These are phyloP conservation scores for Cyberlindnera subsufficiens DNA, from an alignment of 805 yeast genomes.

Conservation along the genomic window DNA sequence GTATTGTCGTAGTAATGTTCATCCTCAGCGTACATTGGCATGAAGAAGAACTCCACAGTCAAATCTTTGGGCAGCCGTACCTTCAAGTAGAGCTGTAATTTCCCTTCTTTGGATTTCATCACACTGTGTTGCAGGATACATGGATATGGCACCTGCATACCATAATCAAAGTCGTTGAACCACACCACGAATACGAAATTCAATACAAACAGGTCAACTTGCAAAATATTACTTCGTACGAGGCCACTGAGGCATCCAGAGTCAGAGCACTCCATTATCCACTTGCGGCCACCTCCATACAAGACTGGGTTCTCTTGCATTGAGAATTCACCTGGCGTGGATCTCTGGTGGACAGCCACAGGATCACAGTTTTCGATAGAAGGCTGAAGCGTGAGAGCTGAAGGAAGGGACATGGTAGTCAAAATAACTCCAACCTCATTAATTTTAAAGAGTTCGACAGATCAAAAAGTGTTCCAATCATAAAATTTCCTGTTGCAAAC, in stretches of 20 bases:
- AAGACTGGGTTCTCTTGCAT: constrained; percentile 26
- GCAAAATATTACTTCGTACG: constrained; percentile 9
- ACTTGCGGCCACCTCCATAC: constrained; percentile 37
- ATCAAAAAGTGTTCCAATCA: too few relatives aligned
- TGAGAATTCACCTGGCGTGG: constrained; percentile 16
- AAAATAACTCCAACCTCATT: neutral
- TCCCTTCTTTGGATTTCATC: constrained; percentile 2
- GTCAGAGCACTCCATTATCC: constrained; percentile 16
- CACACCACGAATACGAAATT: constrained; percentile 32
- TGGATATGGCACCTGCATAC: constrained; percentile 31
- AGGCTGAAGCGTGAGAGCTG: neutral
- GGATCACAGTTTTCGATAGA: constrained; percentile 29
- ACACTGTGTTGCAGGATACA: constrained; percentile 4
- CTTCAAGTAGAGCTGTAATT: constrained; percentile 12
- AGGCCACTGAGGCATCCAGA: constrained; percentile 8
- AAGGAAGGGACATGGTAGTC: neutral
- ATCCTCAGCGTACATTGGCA: constrained; percentile 29
- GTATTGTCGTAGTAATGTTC: constrained; percentile 30
- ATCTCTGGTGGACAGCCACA: constrained; percentile 7
- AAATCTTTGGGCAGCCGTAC: constrained; percentile 1
- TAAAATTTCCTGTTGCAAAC: too few relatives aligned
- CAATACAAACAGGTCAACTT: constrained; percentile 32
- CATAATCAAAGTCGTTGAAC: constrained; percentile 30
- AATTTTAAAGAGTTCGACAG: too few relatives aligned
- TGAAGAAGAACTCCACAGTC: constrained; percentile 26